These are phyloP conservation scores for Rubroboletus satanas DNA, from an alignment of 768 basidiomycete species.

Conservation along the genomic window DNA sequence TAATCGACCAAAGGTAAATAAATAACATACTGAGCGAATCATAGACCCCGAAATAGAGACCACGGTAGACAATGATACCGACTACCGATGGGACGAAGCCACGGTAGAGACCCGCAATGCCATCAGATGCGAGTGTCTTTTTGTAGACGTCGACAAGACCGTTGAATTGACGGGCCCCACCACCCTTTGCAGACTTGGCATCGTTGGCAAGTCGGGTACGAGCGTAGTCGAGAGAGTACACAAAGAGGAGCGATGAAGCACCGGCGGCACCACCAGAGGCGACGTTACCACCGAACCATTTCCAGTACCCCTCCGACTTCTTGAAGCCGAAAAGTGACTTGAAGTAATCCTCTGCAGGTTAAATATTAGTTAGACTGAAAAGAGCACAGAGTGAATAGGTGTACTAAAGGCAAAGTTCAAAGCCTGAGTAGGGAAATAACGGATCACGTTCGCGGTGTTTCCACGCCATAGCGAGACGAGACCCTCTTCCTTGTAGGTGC, in stretches of 20 bases:
- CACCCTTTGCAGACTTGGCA: slow-evolving; percentile 92
- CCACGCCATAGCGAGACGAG: slow-evolving; percentile 96
- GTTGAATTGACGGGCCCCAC: slow-evolving; percentile 96
- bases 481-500: slow-evolving; percentile 95
- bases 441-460: slow-evolving; percentile 99
- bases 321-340: slow-evolving; percentile 99
- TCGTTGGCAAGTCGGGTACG: slow-evolving; percentile 99
- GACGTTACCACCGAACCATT: slow-evolving; percentile 97
- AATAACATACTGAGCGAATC: slow-evolving; percentile 80
- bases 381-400: slow-evolving; percentile 31
- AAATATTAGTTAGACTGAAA: slow-evolving; percentile 1
- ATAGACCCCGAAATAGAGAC: slow-evolving; percentile 98
- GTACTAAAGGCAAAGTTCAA: slow-evolving; percentile 99
- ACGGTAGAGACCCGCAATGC: slow-evolving; percentile 99
- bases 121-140: slow-evolving; percentile 97
- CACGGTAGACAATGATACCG: slow-evolving; percentile 99
- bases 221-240: slow-evolving; percentile 99
- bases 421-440: slow-evolving; percentile 99
- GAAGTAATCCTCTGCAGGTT: slow-evolving; percentile 81
- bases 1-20: slow-evolving; percentile 24
- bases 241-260: slow-evolving; percentile 97
- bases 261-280: slow-evolving; percentile 99
- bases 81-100: slow-evolving; percentile 99
- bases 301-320: slow-evolving; percentile 97
- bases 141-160: slow-evolving; percentile 95